Conservation (phyloP, 768 basidiomycete species). For the Phylloporus arenicola region DNA sequence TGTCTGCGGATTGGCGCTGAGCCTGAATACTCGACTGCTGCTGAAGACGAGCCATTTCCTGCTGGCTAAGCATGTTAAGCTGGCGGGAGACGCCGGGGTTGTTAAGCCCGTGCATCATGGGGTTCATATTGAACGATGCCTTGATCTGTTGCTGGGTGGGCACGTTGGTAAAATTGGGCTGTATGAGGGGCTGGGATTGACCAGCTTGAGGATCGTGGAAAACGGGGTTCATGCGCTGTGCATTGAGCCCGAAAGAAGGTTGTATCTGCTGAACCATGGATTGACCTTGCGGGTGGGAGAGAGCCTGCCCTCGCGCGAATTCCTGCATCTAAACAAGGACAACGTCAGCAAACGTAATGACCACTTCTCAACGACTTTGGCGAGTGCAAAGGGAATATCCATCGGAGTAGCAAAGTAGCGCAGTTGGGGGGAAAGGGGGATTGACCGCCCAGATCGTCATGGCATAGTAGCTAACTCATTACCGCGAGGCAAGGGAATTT, state of each 20-base stretch:
- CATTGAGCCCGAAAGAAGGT: conserved; percentile 37
- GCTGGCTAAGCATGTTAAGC: conserved; percentile 44
- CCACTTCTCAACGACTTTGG: conserved; percentile 1
- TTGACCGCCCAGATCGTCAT: conserved; percentile 15
- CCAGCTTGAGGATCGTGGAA: conserved; percentile 34
- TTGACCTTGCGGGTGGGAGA: conserved; percentile 38
- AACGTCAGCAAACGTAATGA: conserved; percentile 23
- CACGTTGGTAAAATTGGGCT: conserved; percentile 37
- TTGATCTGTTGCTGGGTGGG: conserved; percentile 33
- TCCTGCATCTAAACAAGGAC: conserved; percentile 39
- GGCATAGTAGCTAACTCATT: conserved; percentile 11
- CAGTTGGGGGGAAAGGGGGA: conserved; percentile 12
- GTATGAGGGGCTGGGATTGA: conserved; percentile 28
- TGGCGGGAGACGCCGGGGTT: conserved; percentile 27
- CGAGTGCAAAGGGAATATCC: conserved; percentile 1
- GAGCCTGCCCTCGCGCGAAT: conserved; percentile 37
- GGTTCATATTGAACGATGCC: conserved; percentile 25
- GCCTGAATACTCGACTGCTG: conserved; percentile 28
- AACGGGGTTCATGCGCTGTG: conserved; percentile 35
- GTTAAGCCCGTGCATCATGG: conserved; percentile 35
- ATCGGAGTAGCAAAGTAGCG: not conserved
- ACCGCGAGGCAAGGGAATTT: conserved; percentile 10
- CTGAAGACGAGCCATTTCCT: conserved; percentile 34
- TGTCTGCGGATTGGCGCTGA: conserved; percentile 37
- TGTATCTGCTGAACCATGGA: conserved; percentile 27